Evolutionary conservation across 2,329 filamentous ascomycete genomes (phyloP), one percentile per base, ranked within the genome.

Genomic region (Diaporthe batatas): DNA sequence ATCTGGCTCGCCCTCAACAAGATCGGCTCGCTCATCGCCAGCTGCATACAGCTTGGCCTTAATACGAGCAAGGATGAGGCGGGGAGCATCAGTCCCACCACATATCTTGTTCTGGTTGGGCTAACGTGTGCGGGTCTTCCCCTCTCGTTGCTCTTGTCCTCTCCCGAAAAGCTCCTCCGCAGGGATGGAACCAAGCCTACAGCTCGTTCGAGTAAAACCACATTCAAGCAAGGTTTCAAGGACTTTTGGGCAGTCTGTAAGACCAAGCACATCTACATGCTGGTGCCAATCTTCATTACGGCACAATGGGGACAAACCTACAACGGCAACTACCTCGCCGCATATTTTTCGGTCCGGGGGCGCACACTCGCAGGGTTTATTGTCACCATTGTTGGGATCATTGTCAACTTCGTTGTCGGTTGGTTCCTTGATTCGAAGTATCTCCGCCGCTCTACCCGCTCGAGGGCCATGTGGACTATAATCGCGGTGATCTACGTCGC

Each of bases 121-220:
- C 77, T 84, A 3, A 82, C 84, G 68, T 84, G 82, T 42, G 77
- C 84, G 3, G 83, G 83, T 5, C 79, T 84, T 6, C 82, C 83
- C 0, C 76, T 85, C 21, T 81, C 83, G 0, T 76, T 85, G 12
- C 75, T 84, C 0, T 72, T 86, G 14, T 84, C 83, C 0, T 80
- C 83, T 7, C 84, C 84, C 0, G 79, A 84, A 0, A 83, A 85
- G 70, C 78, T 65, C 29, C 51, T 65, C 5, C 59, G 59, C 3
- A 65, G 59, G 3, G 59, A 65, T 11, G 59, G 59, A 12, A 65
- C 59, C 59, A 65, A 65, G 29, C 59, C 59, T 8, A 65, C 59
- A 3, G 59, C 59, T 25, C 84, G 3, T 78, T 83, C 25, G 77
- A 82, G 29, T 76, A 77, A 6, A 80, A 85, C 74, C 82, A 42